Base-by-base conservation (phyloP, 2,329 filamentous ascomycete species). In the Colletotrichum shisoi region DNA sequence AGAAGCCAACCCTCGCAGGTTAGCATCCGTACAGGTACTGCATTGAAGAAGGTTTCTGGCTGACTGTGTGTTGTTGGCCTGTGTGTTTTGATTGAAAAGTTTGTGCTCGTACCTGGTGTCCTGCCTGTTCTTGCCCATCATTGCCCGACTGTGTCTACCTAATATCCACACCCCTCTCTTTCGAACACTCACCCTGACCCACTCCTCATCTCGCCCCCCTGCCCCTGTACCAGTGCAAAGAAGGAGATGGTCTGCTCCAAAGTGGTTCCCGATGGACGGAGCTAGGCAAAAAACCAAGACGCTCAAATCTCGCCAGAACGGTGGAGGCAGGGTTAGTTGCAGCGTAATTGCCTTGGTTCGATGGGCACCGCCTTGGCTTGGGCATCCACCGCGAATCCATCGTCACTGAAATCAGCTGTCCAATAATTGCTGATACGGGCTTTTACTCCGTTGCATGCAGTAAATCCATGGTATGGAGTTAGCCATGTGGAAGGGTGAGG, bases 241-340 rank as follows among this genome's bases (percentile, higher is more conserved):
- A 42, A 56, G 63, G 24, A 54, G n/a, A 45, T 66, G 66, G 66
- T 31, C 54, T 57, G 62, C 62, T 57, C 62, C 51, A 68, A 67
- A 57, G 63, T 67, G 66, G 66, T 44, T 68, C 62, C 63, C 52
- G 65, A 66, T 62, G 52, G 62, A 48, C 51, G 45, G 39, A 67
- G 66, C 66, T 68, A 68, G 21, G 42, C 62, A 52, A 66, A 63
- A 66, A 73, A 71, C 67, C 71, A 72, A 72, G 71, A 72, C 71
- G 67, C 60, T 71, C 72, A 71, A 73, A 73, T 73, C 69, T 72
- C 71, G 73, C 71, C 60, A 69, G 63, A 65, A n/a, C 49, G 61
- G 65, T 64, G 64, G 61, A 64, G 64, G 54, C 64, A 67, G 61
- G 61, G 57, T 51, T 59, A 31, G 15, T 19, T 40, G 45, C 31